Evolutionary conservation across 1,284 basidiomycete species (phyloP), one percentile per base, ranked within the genome.

Genomic region (Cryptococcus floricola): DNA sequence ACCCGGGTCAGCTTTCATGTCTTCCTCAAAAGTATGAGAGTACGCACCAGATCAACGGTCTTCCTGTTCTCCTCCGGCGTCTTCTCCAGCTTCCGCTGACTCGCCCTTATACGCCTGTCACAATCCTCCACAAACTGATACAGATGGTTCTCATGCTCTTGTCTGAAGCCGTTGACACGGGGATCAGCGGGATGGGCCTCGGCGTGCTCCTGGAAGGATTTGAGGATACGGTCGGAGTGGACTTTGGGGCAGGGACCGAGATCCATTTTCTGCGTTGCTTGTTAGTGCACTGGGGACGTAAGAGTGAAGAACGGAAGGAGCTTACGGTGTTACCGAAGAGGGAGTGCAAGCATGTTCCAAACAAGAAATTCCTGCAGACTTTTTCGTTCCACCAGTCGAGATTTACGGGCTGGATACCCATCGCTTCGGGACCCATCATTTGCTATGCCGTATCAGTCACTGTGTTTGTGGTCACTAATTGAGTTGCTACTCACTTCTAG

Each of bases 391-490:
- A 90, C 88, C 96, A 98, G 60, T 89, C 86, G 60, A 98, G 81
- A 78, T 97, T 93, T 64, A 88, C 86, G 66, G 91, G 91, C 48
- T 89, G 86, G 50, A 93, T 87, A 65, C 93, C 93, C 91, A 97
- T 95, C 14, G 94, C 91, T 78, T 97, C 94, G 44, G 91, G 90
- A n/a, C 92, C 92, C 92, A 96, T 95, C 91, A 96, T 94, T 93
- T 94, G 92, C 90, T 94, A n/a, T 16, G 7, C 5, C 2, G 38
- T n/a, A 27, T 37, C 23, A 50, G 38, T 23, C 23, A 23, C 23
- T 23, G 23, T 23, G 23, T 23, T 23, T 23, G 23, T 23, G 23
- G 23, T 23, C 23, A 23, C 23, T 23, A 23, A 23, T 23, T 3
- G 39, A n/a, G 8, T 38, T 19, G 23, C 27, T 12, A 8, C 74